Evolutionary conservation across 139 green algal genomes (phyloP), one percentile per base, ranked within the genome.

Genomic region (Prasinococcaceae sp.): DNA sequence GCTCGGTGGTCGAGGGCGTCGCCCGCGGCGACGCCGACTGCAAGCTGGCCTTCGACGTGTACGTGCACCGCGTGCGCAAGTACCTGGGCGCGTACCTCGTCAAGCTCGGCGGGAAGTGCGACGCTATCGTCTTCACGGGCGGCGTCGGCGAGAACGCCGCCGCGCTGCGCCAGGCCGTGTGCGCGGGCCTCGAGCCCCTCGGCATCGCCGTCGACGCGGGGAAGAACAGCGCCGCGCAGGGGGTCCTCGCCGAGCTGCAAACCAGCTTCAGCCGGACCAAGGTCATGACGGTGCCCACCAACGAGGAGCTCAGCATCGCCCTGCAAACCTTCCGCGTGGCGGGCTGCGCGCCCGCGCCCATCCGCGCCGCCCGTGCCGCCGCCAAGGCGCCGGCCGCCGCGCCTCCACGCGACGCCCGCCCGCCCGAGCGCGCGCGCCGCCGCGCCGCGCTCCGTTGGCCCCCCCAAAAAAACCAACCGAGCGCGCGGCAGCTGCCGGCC

Each of bases 231-330:
- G 53, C 36, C 1, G 50, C 54, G 8, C 47, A 71, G 22, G 61
- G 58, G 16, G 73, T 59, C 4, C 32, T 27, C 6, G 14, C 57
- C 3, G 73, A 80, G 39, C 80, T 94, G 30, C 60, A 64, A 22
- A 26, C 43, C 28, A 42, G 33, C 1, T 58, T 29, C 6, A 68
- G 55, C 12, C 26, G 37, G 17, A 48, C 73, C 6, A 73, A 79
- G 58, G 66, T 93, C 32, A 60, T 92, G 58, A 79, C 94, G 12
- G 68, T 94, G 2, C 85, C 83, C 2, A 94, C 85, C 3, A 81
- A 94, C 50, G 85, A 94, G 60, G 85, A 94, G 69, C 64, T 93
- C 37, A 70, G 36, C 35, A 94, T 94, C 26, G 84, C 84, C 9
- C 65, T 81, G 61, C 77, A 94, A n/a, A n/a, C n/a, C n/a, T n/a